Conservation (phyloP, 495 filamentous ascomycete species). For the Bacidia gigantensis region DNA sequence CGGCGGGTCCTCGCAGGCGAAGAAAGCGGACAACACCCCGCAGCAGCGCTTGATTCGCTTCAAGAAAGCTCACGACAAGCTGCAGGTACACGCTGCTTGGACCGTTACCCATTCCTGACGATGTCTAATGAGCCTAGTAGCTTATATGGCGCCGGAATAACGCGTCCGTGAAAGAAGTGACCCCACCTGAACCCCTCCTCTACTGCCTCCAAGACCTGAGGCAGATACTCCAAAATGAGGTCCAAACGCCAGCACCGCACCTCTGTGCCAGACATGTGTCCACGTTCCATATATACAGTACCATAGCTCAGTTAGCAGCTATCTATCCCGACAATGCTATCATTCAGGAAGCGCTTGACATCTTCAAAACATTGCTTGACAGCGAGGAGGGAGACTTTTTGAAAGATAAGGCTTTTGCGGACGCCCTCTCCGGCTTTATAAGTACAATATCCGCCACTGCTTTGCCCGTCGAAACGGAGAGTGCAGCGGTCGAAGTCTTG, state of each 20-base stretch:
- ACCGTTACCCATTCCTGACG: not conserved
- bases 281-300: slow-evolving; percentile 71
- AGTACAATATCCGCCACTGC: slow-evolving; percentile 44
- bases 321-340: slow-evolving; percentile 66
- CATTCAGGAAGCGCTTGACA: slow-evolving; percentile 63
- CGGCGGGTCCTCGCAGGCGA: slow-evolving; percentile 34
- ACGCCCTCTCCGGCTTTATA: slow-evolving; percentile 68
- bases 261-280: slow-evolving; percentile 76
- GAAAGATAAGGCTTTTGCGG: slow-evolving; percentile 68
- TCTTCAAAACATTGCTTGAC: slow-evolving; percentile 84
- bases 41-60: slow-evolving; percentile 80
- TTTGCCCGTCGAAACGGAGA: slow-evolving; percentile 59
- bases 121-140: slow-evolving; percentile 29
- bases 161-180: slow-evolving; percentile 34
- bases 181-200: slow-evolving; percentile 36
- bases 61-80: slow-evolving; percentile 72
- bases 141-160: slow-evolving; percentile 66
- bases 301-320: slow-evolving; percentile 71
- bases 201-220: slow-evolving; percentile 53
- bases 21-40: slow-evolving; percentile 57
- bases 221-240: slow-evolving; percentile 73
- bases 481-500: slow-evolving; percentile 72
- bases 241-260: slow-evolving; percentile 72
- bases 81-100: slow-evolving; percentile 43
- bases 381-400: slow-evolving; percentile 91